Conservation (phyloP, 2,329 filamentous ascomycete genomes). For the Colletotrichum magnum region DNA sequence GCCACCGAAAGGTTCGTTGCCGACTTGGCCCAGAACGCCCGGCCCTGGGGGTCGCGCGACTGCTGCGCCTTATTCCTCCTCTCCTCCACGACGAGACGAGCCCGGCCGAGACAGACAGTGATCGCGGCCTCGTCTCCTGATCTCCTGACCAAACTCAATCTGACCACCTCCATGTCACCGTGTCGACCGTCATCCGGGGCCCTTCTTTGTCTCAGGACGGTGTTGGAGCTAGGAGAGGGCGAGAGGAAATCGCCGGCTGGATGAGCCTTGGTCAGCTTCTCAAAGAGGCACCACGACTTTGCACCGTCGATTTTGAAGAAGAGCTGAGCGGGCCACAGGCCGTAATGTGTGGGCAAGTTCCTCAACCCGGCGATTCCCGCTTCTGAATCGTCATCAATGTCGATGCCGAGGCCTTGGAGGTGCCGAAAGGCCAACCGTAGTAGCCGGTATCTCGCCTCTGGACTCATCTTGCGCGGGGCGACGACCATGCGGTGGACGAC, state of each 20-base stretch:
- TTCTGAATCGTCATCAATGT: background rate
- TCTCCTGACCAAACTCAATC: background rate
- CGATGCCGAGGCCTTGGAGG: background rate
- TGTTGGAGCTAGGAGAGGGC: background rate
- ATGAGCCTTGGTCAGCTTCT: constrained; percentile 1
- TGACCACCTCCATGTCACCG: constrained; percentile 4
- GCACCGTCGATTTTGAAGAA: constrained; percentile 1
- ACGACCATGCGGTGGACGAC: background rate
- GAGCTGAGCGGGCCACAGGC: background rate
- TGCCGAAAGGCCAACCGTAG: background rate
- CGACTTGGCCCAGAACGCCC: constrained; percentile 46
- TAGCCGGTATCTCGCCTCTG: background rate
- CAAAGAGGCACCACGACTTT: background rate
- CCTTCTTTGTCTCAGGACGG: background rate
- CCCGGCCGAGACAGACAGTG: constrained; percentile 39
- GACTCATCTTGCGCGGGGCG: background rate
- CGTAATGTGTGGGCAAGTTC: background rate
- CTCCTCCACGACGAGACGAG: constrained; percentile 38
- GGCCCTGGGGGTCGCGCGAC: constrained; percentile 42
- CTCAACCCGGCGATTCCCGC: background rate
- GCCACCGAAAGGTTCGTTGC: constrained; percentile 48
- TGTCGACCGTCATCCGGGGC: background rate
- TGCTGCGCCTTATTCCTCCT: constrained; percentile 45
- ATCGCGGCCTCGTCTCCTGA: background rate
- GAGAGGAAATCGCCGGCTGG: background rate